These are phyloP conservation scores for Erigeron canadensis DNA, from an alignment of 129 eudicot genomes.

Conservation along the genomic window DNA sequence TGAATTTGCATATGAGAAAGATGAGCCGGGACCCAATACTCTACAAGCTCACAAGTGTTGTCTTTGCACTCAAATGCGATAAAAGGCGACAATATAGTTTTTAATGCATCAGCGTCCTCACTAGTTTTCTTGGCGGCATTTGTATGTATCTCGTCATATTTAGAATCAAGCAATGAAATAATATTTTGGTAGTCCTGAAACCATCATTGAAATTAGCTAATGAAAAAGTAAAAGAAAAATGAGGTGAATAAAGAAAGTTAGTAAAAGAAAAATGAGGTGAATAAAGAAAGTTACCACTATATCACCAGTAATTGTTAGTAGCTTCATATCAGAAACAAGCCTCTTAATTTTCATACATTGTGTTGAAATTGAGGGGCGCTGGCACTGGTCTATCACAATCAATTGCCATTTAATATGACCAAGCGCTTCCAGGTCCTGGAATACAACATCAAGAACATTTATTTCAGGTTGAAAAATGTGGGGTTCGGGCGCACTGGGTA, in stretches of 20 bases:
- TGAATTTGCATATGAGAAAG: constrained; percentile 61
- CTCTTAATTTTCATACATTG: constrained; percentile 20
- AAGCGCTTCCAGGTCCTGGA: constrained; percentile 39
- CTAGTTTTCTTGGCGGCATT: constrained; percentile 14
- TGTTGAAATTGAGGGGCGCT: constrained; percentile 21
- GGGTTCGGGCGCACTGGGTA: too few relatives aligned
- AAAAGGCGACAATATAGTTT: constrained; percentile 34
- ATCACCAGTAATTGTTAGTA: constrained; percentile 31
- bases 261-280: too few relatives aligned
- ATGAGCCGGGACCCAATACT: constrained; percentile 74
- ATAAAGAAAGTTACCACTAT: too few relatives aligned
- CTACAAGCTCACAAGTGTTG: constrained; percentile 31
- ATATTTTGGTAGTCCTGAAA: constrained; percentile 40
- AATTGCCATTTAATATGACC: constrained; percentile 44
- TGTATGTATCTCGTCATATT: constrained; percentile 23
- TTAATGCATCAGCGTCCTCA: constrained; percentile 15
- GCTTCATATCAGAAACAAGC: constrained; percentile 45
- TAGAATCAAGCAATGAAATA: constrained; percentile 38
- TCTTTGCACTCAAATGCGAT: constrained; percentile 40
- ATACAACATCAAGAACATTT: background rate
- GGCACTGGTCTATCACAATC: constrained; percentile 41
- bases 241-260: too few relatives aligned
- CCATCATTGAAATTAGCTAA: background rate
- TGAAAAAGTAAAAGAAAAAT: too few relatives aligned
- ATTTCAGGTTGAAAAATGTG: background rate